phyloP scores from a whole-genome alignment of 2,329 filamentous ascomycete species.

The Penicillium capsulatum region DNA sequence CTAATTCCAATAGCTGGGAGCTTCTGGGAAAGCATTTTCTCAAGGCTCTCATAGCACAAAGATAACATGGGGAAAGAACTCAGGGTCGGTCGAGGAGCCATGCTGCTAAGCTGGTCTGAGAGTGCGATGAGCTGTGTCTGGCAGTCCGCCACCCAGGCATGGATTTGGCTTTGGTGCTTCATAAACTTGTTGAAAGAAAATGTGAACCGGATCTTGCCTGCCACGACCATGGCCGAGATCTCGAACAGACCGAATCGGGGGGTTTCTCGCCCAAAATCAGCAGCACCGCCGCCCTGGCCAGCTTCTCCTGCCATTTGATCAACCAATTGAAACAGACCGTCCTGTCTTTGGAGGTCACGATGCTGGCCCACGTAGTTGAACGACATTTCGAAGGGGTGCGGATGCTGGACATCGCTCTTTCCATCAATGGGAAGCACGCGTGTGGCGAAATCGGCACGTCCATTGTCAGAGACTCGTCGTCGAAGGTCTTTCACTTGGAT shows the following conservation, averaged over 20 bases:
- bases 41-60: slow-evolving; percentile 41
- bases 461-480: slow-evolving; percentile 36
- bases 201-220: slow-evolving; percentile 46
- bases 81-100: slow-evolving; percentile 32
- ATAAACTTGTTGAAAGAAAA: slow-evolving; percentile 51
- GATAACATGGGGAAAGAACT: slow-evolving; percentile 47
- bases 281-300: slow-evolving; percentile 42
- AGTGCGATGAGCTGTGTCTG: slow-evolving; percentile 30
- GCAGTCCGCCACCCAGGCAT: slow-evolving; percentile 43
- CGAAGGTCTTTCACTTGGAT: slow-evolving; percentile 39
- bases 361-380: slow-evolving; percentile 43
- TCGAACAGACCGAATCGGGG: slow-evolving; percentile 51
- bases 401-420: slow-evolving; percentile 29
- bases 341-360: slow-evolving; percentile 44
- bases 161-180: slow-evolving; percentile 44
- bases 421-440: slow-evolving; percentile 31
- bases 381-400: slow-evolving; percentile 42
- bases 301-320: slow-evolving; percentile 47
- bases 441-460: slow-evolving; percentile 36
- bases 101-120: slow-evolving; percentile 23
- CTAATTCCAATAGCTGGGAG: slow-evolving; percentile 37
- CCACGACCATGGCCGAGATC: slow-evolving; percentile 49
- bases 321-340: slow-evolving; percentile 43
- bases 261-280: slow-evolving; percentile 44
- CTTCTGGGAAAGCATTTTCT: slow-evolving; percentile 34